A percentile compares a stretch with the other conserved stretches of the same genome.
Evolutionary conservation across 192 early-diverging fungal genomes (phyloP).

Genomic region (Gonapodya prolifera): DNA sequence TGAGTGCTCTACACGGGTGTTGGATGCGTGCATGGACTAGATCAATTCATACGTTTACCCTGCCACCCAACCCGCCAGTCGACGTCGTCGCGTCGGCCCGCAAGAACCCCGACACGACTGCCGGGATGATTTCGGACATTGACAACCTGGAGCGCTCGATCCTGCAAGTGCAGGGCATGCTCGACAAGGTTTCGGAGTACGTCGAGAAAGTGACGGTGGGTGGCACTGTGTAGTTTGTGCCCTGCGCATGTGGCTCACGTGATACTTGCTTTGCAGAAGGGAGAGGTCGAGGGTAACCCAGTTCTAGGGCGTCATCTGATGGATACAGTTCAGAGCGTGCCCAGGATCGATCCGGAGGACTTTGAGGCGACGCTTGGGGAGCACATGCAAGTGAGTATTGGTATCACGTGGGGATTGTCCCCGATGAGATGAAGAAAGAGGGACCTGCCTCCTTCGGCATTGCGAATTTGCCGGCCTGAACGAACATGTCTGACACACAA

Average conservation of each 20-base stretch:
- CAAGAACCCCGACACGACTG: slow-evolving; percentile 31
- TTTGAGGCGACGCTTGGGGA: slow-evolving; percentile 91
- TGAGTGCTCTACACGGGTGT: slow-evolving; percentile 9
- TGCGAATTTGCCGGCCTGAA: too few relatives aligned
- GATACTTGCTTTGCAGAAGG: slow-evolving; percentile 15
- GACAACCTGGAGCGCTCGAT: slow-evolving; percentile 76
- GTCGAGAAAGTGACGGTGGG: slow-evolving; percentile 59
- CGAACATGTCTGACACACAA: too few relatives aligned
- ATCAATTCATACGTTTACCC: not conserved
- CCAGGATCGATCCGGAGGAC: slow-evolving; percentile 65
- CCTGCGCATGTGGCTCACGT: not conserved
- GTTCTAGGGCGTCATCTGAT: slow-evolving; percentile 81
- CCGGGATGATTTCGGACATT: slow-evolving; percentile 71
- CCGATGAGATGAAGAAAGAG: too few relatives aligned
- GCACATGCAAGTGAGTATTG: slow-evolving; percentile 57
- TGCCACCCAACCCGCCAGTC: too few relatives aligned
- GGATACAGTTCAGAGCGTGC: slow-evolving; percentile 84
- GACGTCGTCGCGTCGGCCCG: slow-evolving; percentile 55
- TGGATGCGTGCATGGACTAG: not conserved
- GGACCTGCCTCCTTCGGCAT: too few relatives aligned
- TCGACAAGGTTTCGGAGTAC: slow-evolving; percentile 68
- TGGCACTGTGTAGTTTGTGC: too few relatives aligned
- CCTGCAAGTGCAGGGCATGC: slow-evolving; percentile 63
- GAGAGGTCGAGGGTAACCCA: slow-evolving; percentile 47
- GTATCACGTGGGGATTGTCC: too few relatives aligned